A percentile compares a stretch with the other conserved stretches of the same genome.
Evolutionary conservation across 805 yeast species (phyloP).

Genomic region (Candida boidinii): DNA sequence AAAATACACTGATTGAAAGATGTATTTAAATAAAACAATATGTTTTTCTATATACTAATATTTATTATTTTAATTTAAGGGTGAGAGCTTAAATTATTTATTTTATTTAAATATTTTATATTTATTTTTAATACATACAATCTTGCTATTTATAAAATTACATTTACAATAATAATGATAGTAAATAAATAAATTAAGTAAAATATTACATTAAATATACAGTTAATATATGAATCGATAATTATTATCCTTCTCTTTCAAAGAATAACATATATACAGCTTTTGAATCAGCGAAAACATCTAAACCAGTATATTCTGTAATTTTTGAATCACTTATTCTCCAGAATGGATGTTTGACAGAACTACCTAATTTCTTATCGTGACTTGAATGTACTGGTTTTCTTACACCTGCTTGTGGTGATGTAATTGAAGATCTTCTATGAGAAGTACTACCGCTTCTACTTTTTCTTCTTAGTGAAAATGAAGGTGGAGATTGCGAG

Average conservation of each 20-base stretch:
- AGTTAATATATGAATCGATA: too few relatives aligned
- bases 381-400: slow-evolving; percentile 1
- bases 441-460: too few relatives aligned
- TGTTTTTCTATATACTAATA: background rate
- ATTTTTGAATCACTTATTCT: slow-evolving; percentile 71
- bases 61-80: slow-evolving; percentile 1
- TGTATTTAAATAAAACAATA: too few relatives aligned
- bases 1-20: too few relatives aligned
- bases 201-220: too few relatives aligned
- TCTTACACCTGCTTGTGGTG: background rate
- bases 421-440: background rate
- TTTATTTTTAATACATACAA: background rate
- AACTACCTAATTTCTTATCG: slow-evolving; percentile 44
- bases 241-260: slow-evolving; percentile 39
- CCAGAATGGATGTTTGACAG: slow-evolving; percentile 67
- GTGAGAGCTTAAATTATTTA: slow-evolving; percentile 4
- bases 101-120: background rate
- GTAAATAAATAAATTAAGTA: background rate
- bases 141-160: too few relatives aligned
- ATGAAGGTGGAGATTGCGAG: too few relatives aligned
- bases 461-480: background rate
- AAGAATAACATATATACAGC: slow-evolving; percentile 86
- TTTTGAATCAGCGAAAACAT: slow-evolving; percentile 58
- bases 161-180: background rate
- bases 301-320: slow-evolving; percentile 47